Evolutionary conservation across 129 eudicot species (phyloP).

Genomic region (Chrysanthemum lavandulifolium): DNA sequence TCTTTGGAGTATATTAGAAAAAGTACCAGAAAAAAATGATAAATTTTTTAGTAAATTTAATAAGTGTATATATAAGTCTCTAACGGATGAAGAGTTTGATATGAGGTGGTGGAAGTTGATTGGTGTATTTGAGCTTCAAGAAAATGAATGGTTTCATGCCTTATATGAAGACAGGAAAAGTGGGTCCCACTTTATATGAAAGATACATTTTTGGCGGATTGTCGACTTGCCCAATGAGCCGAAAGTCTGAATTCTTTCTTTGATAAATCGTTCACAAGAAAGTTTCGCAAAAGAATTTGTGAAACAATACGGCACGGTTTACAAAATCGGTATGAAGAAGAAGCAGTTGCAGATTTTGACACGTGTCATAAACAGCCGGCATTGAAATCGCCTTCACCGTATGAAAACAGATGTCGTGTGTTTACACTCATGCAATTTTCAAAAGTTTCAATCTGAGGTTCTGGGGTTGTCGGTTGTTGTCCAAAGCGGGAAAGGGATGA

Average conservation of each 20-base stretch:
- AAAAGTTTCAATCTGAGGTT: constrained; percentile 36
- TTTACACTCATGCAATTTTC: constrained; percentile 38
- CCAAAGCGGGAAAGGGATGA: constrained; percentile 32
- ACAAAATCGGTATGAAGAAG: constrained; percentile 38
- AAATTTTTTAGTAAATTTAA: constrained; percentile 29
- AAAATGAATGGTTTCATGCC: constrained; percentile 41
- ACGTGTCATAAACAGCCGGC: constrained; percentile 46
- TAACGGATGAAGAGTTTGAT: constrained; percentile 36
- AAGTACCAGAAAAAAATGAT: constrained; percentile 29
- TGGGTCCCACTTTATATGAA: constrained; percentile 39
- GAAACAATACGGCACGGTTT: constrained; percentile 31
- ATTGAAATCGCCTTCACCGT: constrained; percentile 37
- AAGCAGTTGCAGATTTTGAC: constrained; percentile 41
- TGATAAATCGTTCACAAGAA: constrained; percentile 38
- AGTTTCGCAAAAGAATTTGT: constrained; percentile 34
- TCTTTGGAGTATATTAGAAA: constrained; percentile 38
- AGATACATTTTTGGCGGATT: constrained; percentile 34
- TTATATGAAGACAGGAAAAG: constrained; percentile 36
- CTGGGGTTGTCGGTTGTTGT: constrained; percentile 40
- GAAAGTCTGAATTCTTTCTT: constrained; percentile 38
- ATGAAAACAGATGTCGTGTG: constrained; percentile 39
- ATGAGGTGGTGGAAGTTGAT: constrained; percentile 47
- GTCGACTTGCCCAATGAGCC: constrained; percentile 30
- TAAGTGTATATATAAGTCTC: constrained; percentile 35
- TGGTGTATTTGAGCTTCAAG: constrained; percentile 39